A percentile compares a stretch with the other conserved stretches of the same genome.
phyloP scores from a whole-genome alignment of 2,329 filamentous ascomycete species.

The Stachybotrys chartarum region DNA sequence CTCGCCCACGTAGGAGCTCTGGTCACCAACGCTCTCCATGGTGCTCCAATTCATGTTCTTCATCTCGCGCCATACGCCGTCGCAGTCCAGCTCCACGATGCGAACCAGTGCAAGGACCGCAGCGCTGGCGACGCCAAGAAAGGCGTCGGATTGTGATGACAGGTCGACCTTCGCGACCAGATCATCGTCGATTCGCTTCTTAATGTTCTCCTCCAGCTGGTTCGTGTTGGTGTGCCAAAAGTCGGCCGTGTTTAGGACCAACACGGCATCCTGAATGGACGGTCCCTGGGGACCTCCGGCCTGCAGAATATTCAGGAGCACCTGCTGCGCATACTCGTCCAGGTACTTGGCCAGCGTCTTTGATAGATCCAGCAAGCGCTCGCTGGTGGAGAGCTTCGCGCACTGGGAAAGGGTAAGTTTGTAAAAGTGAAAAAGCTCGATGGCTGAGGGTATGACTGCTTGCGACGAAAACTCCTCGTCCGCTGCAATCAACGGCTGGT shows the following conservation, averaged over 20 bases:
- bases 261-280: slow-evolving; percentile 65
- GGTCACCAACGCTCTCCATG: slow-evolving; percentile 87
- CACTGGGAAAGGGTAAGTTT: slow-evolving; percentile 89
- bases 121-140: slow-evolving; percentile 88
- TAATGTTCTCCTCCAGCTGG: slow-evolving; percentile 92
- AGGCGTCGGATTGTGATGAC: slow-evolving; percentile 88
- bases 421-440: slow-evolving; percentile 96
- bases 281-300: slow-evolving; percentile 45
- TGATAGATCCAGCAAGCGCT: slow-evolving; percentile 75
- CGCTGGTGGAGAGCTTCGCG: slow-evolving; percentile 90
- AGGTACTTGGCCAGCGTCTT: slow-evolving; percentile 86
- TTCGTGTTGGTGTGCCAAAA: slow-evolving; percentile 94
- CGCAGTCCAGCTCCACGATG: slow-evolving; percentile 73
- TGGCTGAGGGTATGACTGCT: slow-evolving; percentile 85
- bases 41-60: slow-evolving; percentile 91
- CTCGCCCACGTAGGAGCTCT: slow-evolving; percentile 85
- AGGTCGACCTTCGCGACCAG: slow-evolving; percentile 73
- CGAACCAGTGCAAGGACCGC: slow-evolving; percentile 79
- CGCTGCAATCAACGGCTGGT: slow-evolving; percentile 67
- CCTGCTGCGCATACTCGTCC: slow-evolving; percentile 91
- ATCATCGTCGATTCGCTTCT: slow-evolving; percentile 77
- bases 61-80: slow-evolving; percentile 94
- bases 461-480: slow-evolving; percentile 93
- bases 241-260: slow-evolving; percentile 93
- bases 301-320: slow-evolving; percentile 67